Percentiles rank a stretch among this genome's conserved stretches.
phyloP scores from a whole-genome alignment of 2,329 filamentous ascomycete species.

The Hypoxylon sp. region DNA sequence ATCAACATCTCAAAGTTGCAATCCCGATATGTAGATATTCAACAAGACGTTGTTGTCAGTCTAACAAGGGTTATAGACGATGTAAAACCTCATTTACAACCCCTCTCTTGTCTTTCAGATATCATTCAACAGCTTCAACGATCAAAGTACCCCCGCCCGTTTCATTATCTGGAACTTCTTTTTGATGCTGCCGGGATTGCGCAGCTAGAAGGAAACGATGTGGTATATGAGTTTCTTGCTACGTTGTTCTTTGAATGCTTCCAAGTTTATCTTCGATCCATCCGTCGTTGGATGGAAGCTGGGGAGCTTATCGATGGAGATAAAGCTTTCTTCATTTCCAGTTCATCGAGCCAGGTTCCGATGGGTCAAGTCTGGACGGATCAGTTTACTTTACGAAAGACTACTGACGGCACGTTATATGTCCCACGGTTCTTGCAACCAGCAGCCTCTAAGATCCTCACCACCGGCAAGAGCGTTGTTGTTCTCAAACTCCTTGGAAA shows the following conservation, averaged over 20 bases:
- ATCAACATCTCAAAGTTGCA: conserved; percentile 72
- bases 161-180: conserved; percentile 83
- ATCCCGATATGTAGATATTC: conserved; percentile 68
- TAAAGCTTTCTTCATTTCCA: conserved; percentile 81
- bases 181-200: conserved; percentile 78
- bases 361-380: conserved; percentile 81
- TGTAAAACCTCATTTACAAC: conserved; percentile 66
- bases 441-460: conserved; percentile 81
- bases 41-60: conserved; percentile 73
- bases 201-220: conserved; percentile 77
- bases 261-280: conserved; percentile 83
- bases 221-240: conserved; percentile 74
- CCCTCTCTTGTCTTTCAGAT: conserved; percentile 72
- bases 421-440: conserved; percentile 82
- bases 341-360: conserved; percentile 69
- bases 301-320: conserved; percentile 78
- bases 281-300: conserved; percentile 86
- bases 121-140: conserved; percentile 72
- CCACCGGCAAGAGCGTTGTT: conserved; percentile 88
- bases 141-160: conserved; percentile 67
- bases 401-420: conserved; percentile 72
- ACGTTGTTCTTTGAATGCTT: conserved; percentile 85
- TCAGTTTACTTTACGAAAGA: conserved; percentile 77
- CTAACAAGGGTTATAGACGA: conserved; percentile 74
- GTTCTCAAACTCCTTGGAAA: conserved; percentile 81